Evolutionary conservation across 1,139 yeast genomes (phyloP), one percentile per base, ranked within the genome.

Genomic region (Kurtzmaniella quercitrusa): DNA sequence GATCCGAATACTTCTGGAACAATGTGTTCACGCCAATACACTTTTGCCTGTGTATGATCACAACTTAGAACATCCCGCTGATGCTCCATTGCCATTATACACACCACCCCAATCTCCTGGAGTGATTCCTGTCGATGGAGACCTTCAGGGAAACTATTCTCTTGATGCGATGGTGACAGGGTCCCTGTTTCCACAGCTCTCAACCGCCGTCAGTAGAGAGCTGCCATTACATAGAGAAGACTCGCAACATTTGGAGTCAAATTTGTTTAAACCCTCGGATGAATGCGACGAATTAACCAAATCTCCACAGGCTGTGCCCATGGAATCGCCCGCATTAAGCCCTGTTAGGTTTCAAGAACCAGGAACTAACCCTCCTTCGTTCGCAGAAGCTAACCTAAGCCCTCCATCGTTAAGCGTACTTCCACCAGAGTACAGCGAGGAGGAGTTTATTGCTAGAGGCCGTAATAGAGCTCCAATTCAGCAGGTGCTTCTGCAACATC

Each of bases 21-120:
- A 70, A 37, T 85, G 90, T 43, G 85, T 88, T 2, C 91, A 84
- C 59, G 85, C 85, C 12, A 84, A 85, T 53, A 84, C 91, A 0
- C 60, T 84, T 36, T 64, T 85, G 43, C 88, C 84, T 1, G 79
- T 81, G 1, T 79, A 79, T 53, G 43, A 42, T 29, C 44, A 43
- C 11, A 45, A 44, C 33, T 11, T 31, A 4, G 18, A 14, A 9
- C 36, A 31, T 15, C 36, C 36, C 7, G 18, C 16, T 12, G 36
- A 31, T 15, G 36, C 36, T 14, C 36, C 36, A 12, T 46, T 58
- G 10, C 65, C 68, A 0, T 50, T 49, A 21, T 62, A 62, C 46
- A 42, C 66, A 7, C 54, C 58, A 2, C 75, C 81, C 2, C 51
- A 74, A 33, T 78, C 84, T 2, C 85, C 86, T 1, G 81, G 70